phyloP scores from a whole-genome alignment of 1,284 basidiomycete genomes.

The Lentinula novae-zelandiae region DNA sequence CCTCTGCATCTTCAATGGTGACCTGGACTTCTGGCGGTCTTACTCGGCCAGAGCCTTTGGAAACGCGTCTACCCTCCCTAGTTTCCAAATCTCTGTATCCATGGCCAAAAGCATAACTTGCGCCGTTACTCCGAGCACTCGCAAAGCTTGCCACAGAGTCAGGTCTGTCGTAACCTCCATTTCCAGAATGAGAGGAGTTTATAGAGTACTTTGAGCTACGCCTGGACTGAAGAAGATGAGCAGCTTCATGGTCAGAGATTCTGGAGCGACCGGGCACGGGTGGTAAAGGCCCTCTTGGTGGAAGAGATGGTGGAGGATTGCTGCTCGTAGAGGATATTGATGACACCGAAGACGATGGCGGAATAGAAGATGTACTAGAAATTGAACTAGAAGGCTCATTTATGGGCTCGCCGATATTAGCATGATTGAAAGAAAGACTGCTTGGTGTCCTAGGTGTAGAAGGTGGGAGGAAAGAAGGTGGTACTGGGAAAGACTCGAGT shows the following conservation, averaged over 20 bases:
- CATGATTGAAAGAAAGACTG: not conserved
- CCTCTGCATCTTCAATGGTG: conserved; percentile 1
- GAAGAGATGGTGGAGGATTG: conserved; percentile 8
- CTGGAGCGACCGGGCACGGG: conserved; percentile 9
- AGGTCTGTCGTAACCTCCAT: not conserved
- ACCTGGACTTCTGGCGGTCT: not conserved
- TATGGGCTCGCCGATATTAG: not conserved
- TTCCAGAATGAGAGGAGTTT: not conserved
- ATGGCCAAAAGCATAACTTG: not conserved
- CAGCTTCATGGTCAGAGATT: not conserved
- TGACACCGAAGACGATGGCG: not conserved
- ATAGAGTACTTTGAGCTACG: conserved; percentile 1
- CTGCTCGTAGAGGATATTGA: not conserved
- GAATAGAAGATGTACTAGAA: not conserved
- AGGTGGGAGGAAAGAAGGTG: conserved; percentile 9
- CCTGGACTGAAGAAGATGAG: not conserved
- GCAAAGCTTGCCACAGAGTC: conserved; percentile 8
- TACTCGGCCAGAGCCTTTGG: not conserved
- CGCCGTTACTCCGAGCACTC: conserved; percentile 7
- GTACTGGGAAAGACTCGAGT: conserved; percentile 11
- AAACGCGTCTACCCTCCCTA: not conserved
- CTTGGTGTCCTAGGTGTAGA: not conserved
- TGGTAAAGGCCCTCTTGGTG: conserved; percentile 4
- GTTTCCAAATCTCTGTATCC: not conserved
- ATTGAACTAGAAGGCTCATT: conserved; percentile 5